Evolutionary conservation across 225 moss, liverwort and hornwort genomes (phyloP).

Genomic region (Bryoerythrophyllum caledonicum): DNA sequence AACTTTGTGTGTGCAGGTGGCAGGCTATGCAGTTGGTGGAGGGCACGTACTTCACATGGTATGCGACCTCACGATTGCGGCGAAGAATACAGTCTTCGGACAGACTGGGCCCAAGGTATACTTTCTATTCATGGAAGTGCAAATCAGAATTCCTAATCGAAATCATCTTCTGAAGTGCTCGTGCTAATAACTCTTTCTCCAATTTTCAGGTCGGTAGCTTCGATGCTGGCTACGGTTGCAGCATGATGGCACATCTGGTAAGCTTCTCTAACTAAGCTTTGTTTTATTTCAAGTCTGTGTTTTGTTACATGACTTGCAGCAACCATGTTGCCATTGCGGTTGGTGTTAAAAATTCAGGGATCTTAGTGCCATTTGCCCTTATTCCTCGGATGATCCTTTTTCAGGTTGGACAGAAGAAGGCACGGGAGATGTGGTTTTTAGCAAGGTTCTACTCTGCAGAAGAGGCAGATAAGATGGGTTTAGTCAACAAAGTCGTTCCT

Average conservation of each 20-base stretch:
- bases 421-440: constrained; percentile 97
- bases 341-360: neutral
- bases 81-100: constrained; percentile 92
- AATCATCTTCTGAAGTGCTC: neutral
- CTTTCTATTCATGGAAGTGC: neutral
- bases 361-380: neutral
- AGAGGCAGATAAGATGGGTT: constrained; percentile 88
- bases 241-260: constrained; percentile 96
- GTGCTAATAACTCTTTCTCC: neutral
- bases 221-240: constrained; percentile 98
- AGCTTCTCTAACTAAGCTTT: neutral
- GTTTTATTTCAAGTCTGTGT: neutral
- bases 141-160: neutral
- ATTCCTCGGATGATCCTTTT: neutral
- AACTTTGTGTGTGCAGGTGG: constrained; percentile 52
- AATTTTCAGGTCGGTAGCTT: constrained; percentile 87
- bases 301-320: no score
- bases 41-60: constrained; percentile 96
- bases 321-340: neutral
- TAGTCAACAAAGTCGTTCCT: constrained; percentile 92
- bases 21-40: constrained; percentile 98
- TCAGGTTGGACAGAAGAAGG: constrained; percentile 95
- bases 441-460: constrained; percentile 85
- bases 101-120: constrained; percentile 96
- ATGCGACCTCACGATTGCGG: constrained; percentile 96